phyloP scores from a whole-genome alignment of 441 rosid genomes.

The Bruguiera hainesii region DNA sequence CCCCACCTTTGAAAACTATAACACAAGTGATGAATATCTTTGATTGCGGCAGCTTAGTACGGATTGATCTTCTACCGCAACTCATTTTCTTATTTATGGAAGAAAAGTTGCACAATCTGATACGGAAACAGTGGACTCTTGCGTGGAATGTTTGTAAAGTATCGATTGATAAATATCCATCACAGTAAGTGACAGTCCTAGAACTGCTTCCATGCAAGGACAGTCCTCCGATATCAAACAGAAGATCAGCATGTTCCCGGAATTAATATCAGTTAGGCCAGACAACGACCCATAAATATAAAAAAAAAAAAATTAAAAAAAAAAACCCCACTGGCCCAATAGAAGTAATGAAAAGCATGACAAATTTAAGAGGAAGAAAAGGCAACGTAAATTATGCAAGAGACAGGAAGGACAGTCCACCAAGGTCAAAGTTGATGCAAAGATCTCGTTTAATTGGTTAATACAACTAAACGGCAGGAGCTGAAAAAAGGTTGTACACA shows the following conservation, averaged over 20 bases:
- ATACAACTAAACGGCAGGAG: neutral
- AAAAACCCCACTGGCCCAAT: constrained; percentile 21
- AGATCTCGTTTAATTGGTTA: neutral
- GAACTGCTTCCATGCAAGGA: too few species aligned
- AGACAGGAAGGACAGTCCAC: constrained; percentile 27
- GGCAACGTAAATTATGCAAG: constrained; percentile 3
- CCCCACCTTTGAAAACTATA: too few species aligned
- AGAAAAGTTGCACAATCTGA: too few species aligned
- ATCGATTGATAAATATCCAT: too few species aligned
- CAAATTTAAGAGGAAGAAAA: neutral
- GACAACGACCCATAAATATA: constrained; percentile 19
- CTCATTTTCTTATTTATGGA: too few species aligned
- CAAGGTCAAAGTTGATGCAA: constrained; percentile 31
- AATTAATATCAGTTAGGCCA: constrained; percentile 12
- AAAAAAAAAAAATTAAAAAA: too few species aligned
- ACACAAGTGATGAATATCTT: too few species aligned
- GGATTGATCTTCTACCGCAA: too few species aligned
- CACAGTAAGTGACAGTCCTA: too few species aligned
- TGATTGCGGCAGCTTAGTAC: too few species aligned
- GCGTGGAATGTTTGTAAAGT: too few species aligned
- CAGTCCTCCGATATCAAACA: neutral
- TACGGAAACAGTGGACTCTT: too few species aligned
- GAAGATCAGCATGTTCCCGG: constrained; percentile 25
- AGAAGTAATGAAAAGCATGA: constrained; percentile 8
- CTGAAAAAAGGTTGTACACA: neutral